phyloP scores from a whole-genome alignment of 176 grass and related monocot species.

The Paspalum vaginatum region DNA sequence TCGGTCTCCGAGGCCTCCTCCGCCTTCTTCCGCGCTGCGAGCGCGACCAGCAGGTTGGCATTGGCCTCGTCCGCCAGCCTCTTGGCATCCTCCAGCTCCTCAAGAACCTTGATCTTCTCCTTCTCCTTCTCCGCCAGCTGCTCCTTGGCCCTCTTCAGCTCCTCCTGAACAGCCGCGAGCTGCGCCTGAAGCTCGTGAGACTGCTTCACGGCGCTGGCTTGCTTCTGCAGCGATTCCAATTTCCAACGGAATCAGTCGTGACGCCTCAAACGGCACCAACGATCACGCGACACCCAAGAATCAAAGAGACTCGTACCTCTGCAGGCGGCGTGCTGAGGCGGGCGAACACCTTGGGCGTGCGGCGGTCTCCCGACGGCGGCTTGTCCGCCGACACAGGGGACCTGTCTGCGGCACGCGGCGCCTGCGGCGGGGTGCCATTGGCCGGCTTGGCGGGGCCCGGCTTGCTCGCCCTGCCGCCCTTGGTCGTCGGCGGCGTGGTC shows the following conservation, averaged over 20 bases:
- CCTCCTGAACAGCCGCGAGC: conserved; percentile 55
- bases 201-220: conserved; percentile 39
- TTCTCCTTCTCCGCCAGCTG: conserved; percentile 54
- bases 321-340: conserved; percentile 26
- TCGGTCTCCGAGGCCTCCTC: conserved; percentile 56
- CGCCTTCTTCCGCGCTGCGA: conserved; percentile 49
- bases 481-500: conserved; percentile 54
- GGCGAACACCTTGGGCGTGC: conserved; percentile 48
- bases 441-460: conserved; percentile 24
- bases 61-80: conserved; percentile 55
- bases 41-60: conserved; percentile 52
- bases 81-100: conserved; percentile 64
- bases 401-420: conserved; percentile 36
- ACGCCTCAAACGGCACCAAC: background rate
- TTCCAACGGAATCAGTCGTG: background rate
- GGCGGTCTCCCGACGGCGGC: conserved; percentile 40
- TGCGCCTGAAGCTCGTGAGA: conserved; percentile 63
- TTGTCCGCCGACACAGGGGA: conserved; percentile 48
- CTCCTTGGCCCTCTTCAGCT: conserved; percentile 56
- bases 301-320: conserved; percentile 22
- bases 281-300: background rate
- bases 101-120: conserved; percentile 56
- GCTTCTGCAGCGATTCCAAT: conserved; percentile 51
- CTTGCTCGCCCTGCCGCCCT: conserved; percentile 45
- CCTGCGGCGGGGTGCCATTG: conserved; percentile 46